A percentile compares a stretch with the other conserved stretches of the same genome.
These are phyloP conservation scores for Colletotrichum tabaci DNA, from an alignment of 2,329 filamentous ascomycete genomes.

Conservation along the genomic window DNA sequence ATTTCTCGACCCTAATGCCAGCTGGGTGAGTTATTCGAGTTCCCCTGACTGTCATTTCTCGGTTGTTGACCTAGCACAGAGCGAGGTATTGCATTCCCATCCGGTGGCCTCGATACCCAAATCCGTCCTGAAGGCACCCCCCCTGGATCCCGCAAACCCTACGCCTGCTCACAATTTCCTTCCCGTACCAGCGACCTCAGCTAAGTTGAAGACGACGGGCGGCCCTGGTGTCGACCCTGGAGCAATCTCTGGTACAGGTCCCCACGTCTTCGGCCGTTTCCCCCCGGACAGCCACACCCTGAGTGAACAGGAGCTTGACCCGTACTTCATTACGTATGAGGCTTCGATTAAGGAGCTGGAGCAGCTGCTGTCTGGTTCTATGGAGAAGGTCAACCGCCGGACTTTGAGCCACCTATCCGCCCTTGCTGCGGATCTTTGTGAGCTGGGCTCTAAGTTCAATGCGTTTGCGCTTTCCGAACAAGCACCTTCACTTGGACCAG, in stretches of 20 bases:
- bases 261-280: slow-evolving; percentile 82
- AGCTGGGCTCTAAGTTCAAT: slow-evolving; percentile 96
- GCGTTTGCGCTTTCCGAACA: slow-evolving; percentile 96
- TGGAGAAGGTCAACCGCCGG: slow-evolving; percentile 96
- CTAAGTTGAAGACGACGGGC: slow-evolving; percentile 80
- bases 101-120: slow-evolving; percentile 94
- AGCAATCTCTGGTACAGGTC: slow-evolving; percentile 55
- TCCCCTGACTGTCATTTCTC: neutral
- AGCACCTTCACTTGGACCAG: slow-evolving; percentile 87
- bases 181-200: slow-evolving; percentile 86
- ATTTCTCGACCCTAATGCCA: slow-evolving; percentile 97
- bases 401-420: slow-evolving; percentile 88
- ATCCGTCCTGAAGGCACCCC: slow-evolving; percentile 94
- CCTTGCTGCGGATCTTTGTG: slow-evolving; percentile 88
- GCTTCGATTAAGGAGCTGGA: slow-evolving; percentile 93
- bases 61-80: slow-evolving; percentile 68
- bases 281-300: slow-evolving; percentile 83
- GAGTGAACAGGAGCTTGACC: slow-evolving; percentile 91
- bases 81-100: slow-evolving; percentile 93
- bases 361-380: slow-evolving; percentile 87
- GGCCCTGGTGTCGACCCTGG: slow-evolving; percentile 50
- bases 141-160: slow-evolving; percentile 93
- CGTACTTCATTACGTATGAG: slow-evolving; percentile 96
- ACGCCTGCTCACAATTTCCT: slow-evolving; percentile 89
- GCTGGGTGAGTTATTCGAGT: slow-evolving; percentile 79